Evolutionary conservation across 225 moss, liverwort and hornwort species (phyloP), one percentile per base, ranked within the genome.

Genomic region (Anthoceros angustus): DNA sequence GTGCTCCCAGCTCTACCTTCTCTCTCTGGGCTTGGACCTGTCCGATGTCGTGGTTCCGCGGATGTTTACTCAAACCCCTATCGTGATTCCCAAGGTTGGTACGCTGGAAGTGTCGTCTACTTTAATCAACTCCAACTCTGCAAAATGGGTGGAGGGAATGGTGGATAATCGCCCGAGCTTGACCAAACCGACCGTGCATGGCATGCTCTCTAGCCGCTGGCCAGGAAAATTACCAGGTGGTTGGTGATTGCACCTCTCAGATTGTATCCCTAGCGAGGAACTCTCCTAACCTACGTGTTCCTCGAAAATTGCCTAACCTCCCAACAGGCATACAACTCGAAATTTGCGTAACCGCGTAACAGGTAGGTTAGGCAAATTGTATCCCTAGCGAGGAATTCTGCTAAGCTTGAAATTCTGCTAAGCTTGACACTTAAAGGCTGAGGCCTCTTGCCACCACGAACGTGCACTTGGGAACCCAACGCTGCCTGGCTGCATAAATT

Each of bases 181-280:
- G 72, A 80, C 79, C 66, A 74, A 78, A 40, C 76, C 85, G 65
- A 76, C 81, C 39, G 80, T 85, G 26, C 85, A 81, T 67, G 85
- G 83, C 42, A 7, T 55, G 10, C 55, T 55, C 23, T 55, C 55
- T 12, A 8, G 77, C 67, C 39, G 68, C 70, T 11, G 82, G 67
- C 39, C 69, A 75, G 38, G 79, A 87, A 11, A 84, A 87, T 62
- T 77, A 68, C 64, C 74, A 70, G 63, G 76, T 80, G 85, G 81
- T 85, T 39, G 87, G 79, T 63, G 83, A 73, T 66, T 88, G 85
- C 83, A 85, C 85, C 63, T 85, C 83, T 10, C 76, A 77, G 42
- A 80, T 88, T 41, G 87, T 88, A n/a, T 75, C 79, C 45, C 78
- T 88, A 18, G 81, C 85, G 81, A 74, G 87, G 55, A 81, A 73